These are phyloP conservation scores for Picea abies DNA, from an alignment of 83 land plant species.

Conservation along the genomic window DNA sequence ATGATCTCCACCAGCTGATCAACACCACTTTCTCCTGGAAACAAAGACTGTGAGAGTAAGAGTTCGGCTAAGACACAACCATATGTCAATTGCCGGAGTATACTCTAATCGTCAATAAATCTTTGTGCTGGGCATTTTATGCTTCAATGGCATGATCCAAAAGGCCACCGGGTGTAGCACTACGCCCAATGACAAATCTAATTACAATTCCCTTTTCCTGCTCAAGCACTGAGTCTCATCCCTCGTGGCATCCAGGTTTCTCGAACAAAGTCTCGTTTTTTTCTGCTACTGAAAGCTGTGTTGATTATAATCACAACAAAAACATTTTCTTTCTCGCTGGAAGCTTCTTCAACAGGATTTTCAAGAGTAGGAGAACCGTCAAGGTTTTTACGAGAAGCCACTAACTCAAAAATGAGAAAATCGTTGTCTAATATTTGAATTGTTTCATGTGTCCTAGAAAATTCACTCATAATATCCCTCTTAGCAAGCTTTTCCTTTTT, in stretches of 20 bases:
- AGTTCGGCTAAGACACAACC: too few species aligned
- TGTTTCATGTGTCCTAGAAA: conserved; percentile 49
- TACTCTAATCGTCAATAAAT: conserved; percentile 69
- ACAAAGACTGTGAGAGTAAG: too few species aligned
- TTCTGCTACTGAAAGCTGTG: conserved; percentile 86
- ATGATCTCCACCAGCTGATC: too few species aligned
- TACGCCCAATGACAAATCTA: conserved; percentile 87
- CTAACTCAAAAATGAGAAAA: conserved; percentile 50
- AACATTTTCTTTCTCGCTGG: conserved; percentile 23
- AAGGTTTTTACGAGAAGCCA: conserved; percentile 26
- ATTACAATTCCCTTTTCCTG: conserved; percentile 80
- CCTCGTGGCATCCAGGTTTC: too few species aligned
- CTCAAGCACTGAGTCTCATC: conserved; percentile 52
- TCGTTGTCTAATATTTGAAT: conserved; percentile 44
- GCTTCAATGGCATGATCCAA: too few species aligned
- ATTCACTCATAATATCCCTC: conserved; percentile 45
- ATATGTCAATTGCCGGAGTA: too few species aligned
- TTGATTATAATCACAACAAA: conserved; percentile 85
- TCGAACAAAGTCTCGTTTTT: conserved; percentile 62
- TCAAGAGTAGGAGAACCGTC: conserved; percentile 19
- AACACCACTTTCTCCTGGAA: too few species aligned
- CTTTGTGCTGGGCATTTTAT: too few species aligned
- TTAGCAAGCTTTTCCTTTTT: conserved; percentile 47
- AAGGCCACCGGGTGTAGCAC: conserved; percentile 66
- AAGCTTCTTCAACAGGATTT: not conserved